Evolutionary conservation across 768 basidiomycete genomes (phyloP).

Genomic region (Sarcodon aspratus): DNA sequence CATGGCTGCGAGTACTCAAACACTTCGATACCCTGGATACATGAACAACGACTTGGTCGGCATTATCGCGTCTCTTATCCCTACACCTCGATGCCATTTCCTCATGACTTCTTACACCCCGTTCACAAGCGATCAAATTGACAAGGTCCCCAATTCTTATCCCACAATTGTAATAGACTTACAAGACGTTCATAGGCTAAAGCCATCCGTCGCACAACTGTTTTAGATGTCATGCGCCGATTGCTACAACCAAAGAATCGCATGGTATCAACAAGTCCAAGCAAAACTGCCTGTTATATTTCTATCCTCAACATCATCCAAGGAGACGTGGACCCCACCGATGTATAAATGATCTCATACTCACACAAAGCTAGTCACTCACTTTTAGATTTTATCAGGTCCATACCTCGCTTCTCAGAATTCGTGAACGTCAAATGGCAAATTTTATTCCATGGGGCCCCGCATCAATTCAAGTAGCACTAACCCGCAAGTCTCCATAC

Average conservation of each 20-base stretch:
- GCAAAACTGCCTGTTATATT: conserved; percentile 91
- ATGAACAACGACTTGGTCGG: conserved; percentile 99
- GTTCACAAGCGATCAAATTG: conserved; percentile 93
- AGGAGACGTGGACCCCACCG: conserved; percentile 96
- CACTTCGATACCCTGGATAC: conserved; percentile 92
- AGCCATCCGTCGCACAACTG: conserved; percentile 90
- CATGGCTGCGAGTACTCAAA: conserved; percentile 96
- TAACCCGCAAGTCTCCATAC: conserved; percentile 87
- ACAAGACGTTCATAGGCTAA: conserved; percentile 47
- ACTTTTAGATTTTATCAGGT: conserved; percentile 38
- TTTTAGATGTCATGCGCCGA: conserved; percentile 97
- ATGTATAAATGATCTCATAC: conserved; percentile 38
- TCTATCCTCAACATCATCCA: conserved; percentile 98
- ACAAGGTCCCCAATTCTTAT: conserved; percentile 48
- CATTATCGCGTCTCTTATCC: conserved; percentile 92
- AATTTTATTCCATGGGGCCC: conserved; percentile 99
- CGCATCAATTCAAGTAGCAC: conserved; percentile 93
- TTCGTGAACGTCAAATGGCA: conserved; percentile 91
- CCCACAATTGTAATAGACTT: background rate
- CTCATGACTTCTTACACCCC: conserved; percentile 99
- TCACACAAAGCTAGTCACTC: background rate
- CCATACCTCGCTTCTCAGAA: conserved; percentile 93
- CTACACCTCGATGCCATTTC: conserved; percentile 96
- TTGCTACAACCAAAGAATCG: conserved; percentile 97
- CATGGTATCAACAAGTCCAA: conserved; percentile 91